A percentile compares a stretch with the other conserved stretches of the same genome.
phyloP scores from a whole-genome alignment of 495 filamentous ascomycete genomes.

The Penicillium cataractarum region DNA sequence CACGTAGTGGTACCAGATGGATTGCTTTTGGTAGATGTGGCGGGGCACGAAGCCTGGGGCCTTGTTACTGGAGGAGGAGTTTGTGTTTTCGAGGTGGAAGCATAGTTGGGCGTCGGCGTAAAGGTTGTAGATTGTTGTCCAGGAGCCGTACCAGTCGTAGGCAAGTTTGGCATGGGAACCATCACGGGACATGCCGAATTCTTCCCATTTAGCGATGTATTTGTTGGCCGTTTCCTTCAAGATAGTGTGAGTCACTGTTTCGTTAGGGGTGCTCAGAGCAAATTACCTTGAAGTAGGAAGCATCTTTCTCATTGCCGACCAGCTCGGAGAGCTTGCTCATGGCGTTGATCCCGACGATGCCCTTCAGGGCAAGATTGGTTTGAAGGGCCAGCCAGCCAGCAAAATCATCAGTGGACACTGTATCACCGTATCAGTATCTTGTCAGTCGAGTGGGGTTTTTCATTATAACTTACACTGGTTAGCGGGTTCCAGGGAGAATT shows the following conservation, averaged over 20 bases:
- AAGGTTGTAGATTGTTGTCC: slow-evolving; percentile 93
- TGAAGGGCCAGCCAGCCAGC: slow-evolving; percentile 91
- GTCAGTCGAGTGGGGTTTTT: background rate
- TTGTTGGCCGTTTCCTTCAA: slow-evolving; percentile 65
- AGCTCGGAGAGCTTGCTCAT: slow-evolving; percentile 83
- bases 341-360: slow-evolving; percentile 91
- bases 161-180: slow-evolving; percentile 84
- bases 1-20: slow-evolving; percentile 84
- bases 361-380: slow-evolving; percentile 91
- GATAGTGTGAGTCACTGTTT: background rate
- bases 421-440: slow-evolving; percentile 5
- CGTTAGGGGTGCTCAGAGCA: background rate
- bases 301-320: slow-evolving; percentile 67
- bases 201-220: slow-evolving; percentile 85
- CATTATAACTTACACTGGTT: slow-evolving; percentile 67
- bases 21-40: slow-evolving; percentile 80
- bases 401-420: slow-evolving; percentile 89
- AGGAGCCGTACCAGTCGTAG: slow-evolving; percentile 93
- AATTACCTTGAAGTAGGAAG: slow-evolving; percentile 63
- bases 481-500: slow-evolving; percentile 81
- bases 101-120: slow-evolving; percentile 82
- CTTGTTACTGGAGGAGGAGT: slow-evolving; percentile 18
- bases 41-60: slow-evolving; percentile 63
- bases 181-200: slow-evolving; percentile 79
- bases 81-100: slow-evolving; percentile 66